Evolutionary conservation across 1,284 basidiomycete genomes (phyloP).

Genomic region (Dichomitus squalens): DNA sequence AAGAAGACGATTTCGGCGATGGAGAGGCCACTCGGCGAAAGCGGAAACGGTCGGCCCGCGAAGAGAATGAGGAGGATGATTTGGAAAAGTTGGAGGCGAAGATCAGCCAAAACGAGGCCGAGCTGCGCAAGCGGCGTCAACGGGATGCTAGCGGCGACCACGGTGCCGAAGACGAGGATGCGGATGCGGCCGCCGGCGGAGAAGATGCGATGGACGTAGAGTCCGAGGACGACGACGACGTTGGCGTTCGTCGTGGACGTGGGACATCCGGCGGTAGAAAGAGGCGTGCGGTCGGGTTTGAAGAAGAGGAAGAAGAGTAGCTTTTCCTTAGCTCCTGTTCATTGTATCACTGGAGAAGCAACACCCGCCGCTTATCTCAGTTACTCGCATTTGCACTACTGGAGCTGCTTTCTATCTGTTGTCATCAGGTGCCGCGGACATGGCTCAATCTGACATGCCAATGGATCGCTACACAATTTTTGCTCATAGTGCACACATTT

Average conservation of each 20-base stretch:
- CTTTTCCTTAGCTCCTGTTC: conserved; percentile 4
- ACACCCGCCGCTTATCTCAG: too few species aligned
- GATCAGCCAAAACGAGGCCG: conserved; percentile 51
- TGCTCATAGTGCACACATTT: too few species aligned
- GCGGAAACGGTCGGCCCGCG: conserved; percentile 41
- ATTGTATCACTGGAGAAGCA: too few species aligned
- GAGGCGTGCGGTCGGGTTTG: conserved; percentile 56
- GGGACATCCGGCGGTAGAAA: conserved; percentile 54
- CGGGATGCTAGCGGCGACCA: conserved; percentile 27
- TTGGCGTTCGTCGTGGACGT: conserved; percentile 56
- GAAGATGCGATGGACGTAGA: conserved; percentile 72
- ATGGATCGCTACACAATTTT: too few species aligned
- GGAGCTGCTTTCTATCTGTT: too few species aligned
- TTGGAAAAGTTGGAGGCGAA: conserved; percentile 72
- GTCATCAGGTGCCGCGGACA: too few species aligned
- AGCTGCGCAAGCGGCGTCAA: conserved; percentile 44
- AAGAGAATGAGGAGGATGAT: conserved; percentile 55
- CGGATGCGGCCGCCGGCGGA: conserved; percentile 39
- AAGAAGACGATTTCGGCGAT: conserved; percentile 48
- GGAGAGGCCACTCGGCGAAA: conserved; percentile 35
- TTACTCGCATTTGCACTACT: too few species aligned
- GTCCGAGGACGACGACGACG: conserved; percentile 64
- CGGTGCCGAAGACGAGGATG: conserved; percentile 34
- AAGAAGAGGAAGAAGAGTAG: conserved; percentile 61
- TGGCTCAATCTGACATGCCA: too few species aligned